Evolutionary conservation across 1,139 yeast species (phyloP).

Genomic region (Debaryomyces nepalensis): DNA sequence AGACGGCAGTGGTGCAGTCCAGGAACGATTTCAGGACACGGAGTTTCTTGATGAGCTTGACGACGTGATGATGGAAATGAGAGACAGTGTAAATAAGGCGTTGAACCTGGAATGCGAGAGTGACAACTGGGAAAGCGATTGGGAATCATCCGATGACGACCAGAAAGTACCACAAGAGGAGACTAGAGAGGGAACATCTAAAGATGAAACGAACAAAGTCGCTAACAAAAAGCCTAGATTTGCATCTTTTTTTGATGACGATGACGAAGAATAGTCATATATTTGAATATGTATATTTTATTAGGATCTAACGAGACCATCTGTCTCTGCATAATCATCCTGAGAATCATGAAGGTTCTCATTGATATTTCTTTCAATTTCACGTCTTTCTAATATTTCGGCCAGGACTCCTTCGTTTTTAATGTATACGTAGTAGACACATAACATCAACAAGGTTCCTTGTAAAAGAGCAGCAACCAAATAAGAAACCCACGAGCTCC

Average conservation of each 20-base stretch:
- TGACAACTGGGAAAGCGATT: conserved; percentile 15
- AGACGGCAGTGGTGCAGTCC: conserved; percentile 6
- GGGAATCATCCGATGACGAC: conserved; percentile 11
- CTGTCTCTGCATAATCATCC: conserved; percentile 2
- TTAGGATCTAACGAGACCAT: conserved; percentile 4
- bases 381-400: conserved; percentile 36
- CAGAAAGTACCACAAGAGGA: conserved; percentile 10
- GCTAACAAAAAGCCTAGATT: conserved; percentile 14
- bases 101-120: conserved; percentile 11
- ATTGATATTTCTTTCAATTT: conserved; percentile 38
- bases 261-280: conserved; percentile 1
- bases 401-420: conserved; percentile 33
- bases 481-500: conserved; percentile 89
- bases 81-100: conserved; percentile 15
- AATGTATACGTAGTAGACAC: conserved; percentile 45
- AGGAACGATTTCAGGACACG: conserved; percentile 34
- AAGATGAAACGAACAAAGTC: background rate
- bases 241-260: conserved; percentile 17
- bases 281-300: conserved; percentile 3
- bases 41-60: conserved; percentile 40
- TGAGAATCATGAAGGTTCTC: conserved; percentile 24
- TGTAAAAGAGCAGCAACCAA: conserved; percentile 75
- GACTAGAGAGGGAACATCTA: background rate
- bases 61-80: conserved; percentile 27
- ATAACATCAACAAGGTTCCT: conserved; percentile 42